Evolutionary conservation across 192 early-diverging fungal genomes (phyloP), one percentile per base, ranked within the genome.

Genomic region (Pecoramyces ruminantium): DNA sequence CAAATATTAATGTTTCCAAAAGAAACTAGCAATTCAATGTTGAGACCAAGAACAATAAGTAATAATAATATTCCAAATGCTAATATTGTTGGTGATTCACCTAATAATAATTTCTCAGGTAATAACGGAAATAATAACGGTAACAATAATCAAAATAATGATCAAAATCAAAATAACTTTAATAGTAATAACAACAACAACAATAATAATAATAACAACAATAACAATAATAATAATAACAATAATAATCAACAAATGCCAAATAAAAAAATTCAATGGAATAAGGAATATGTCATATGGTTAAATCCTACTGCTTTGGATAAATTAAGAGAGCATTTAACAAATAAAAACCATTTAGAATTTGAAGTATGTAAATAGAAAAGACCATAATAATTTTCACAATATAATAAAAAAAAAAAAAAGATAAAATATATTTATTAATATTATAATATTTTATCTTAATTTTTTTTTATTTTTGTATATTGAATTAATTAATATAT

Each of bases 181-280:
- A 78, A 77, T 18, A 79, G 30, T 0, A 28, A 77, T n/a, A 28
- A n/a, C 18, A 82, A 40, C 13, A 28, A 38, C 15, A 30, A 82
- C 28, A 29, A 28, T 29, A 28, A 29, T 77, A 85, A 83, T 83
- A 77, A 82, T 84, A 79, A 29, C 80, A 29, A 30, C 38, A 25
- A 80, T 28, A 15, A 77, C 78, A 28, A 83, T 83, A 13, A 79
- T 82, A 79, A 80, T 83, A 4, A 85, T 86, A 78, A 78, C 83
- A 34, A 30, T 28, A 42, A 28, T 30, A 67, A 34, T 18, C 28
- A 77, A 84, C 34, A 29, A 8, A 28, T 29, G 81, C 51, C 29
- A 78, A 30, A 29, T 39, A 88, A 89, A 82, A 88, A 86, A 81
- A 84, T 89, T 8, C 29, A 81, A 15, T 89, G 88, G 88, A n/a